Base-by-base conservation (phyloP, 805 yeast species). In the Lipomyces yamanashiensis region DNA sequence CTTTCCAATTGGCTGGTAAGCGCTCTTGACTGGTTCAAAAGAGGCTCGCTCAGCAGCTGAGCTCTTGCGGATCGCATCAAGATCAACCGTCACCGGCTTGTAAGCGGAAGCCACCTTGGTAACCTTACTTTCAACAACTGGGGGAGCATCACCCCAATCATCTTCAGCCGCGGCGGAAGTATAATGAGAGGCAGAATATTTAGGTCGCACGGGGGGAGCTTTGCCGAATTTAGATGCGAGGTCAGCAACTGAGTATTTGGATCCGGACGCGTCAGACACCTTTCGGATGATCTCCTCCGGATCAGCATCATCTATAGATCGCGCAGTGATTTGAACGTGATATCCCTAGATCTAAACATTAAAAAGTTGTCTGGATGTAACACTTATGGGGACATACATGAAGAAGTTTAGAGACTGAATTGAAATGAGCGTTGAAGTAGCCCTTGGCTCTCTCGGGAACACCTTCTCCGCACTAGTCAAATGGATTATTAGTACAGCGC, bases 301-400 rank as follows among this genome's bases (percentile, higher is more conserved):
- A 71, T 90, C 89, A 74, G 96, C 82, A 75, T 95, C 99, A 73
- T 92, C 97, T 49, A 84, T 80, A 73, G 90, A 96, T 78, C 98
- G 86, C n/a, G 98, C 98, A 54, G 97, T 92, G 69, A 95, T 87
- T 77, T 95, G 98, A 59, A 95, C 92, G 74, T 95, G 99, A 78
- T 93, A 95, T 53, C 96, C 96, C 70, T 82, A 43, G 2, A 33
- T 2, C 19, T 1, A 4, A 37, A n/a, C 1, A 2, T 7, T 9
- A 3, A 12, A 21, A 23, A 23, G 28, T 6, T 12, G 19, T 15
- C 17, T 13, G 12, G 8, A 2, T 36, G 13, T 12, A 17, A 7
- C 8, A n/a, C 6, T 9, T 28, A 33, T n/a, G 15, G 45, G 19
- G 6, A 12, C 68, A 10, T 61, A 68, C 71, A 44, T 73, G 74